Evolutionary conservation across 768 basidiomycete genomes (phyloP).

Genomic region (Mycena venus): DNA sequence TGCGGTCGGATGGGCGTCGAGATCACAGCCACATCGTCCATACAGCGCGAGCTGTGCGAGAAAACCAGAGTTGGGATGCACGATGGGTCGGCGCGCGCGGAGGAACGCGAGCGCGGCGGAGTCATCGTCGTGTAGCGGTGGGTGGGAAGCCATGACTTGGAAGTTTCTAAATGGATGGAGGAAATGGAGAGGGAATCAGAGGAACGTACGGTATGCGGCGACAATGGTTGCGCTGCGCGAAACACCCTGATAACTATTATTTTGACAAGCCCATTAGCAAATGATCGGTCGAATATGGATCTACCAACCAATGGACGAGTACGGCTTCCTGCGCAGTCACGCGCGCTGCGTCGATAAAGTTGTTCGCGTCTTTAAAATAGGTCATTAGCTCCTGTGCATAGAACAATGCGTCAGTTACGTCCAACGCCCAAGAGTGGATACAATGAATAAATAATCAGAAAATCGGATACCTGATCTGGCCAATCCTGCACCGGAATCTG

Average conservation of each 20-base stretch:
- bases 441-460: neutral
- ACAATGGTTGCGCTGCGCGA: constrained; percentile 19
- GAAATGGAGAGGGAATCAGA: neutral
- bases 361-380: neutral
- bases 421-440: too few relatives aligned
- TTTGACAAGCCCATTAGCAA: neutral
- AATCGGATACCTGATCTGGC: neutral
- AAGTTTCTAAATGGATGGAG: neutral
- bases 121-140: neutral
- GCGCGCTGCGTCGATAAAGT: constrained; percentile 18
- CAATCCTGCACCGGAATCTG: neutral
- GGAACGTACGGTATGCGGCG: constrained; percentile 17
- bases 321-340: neutral
- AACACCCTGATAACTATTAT: neutral
- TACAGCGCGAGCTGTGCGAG: constrained; percentile 16
- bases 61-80: constrained; percentile 18
- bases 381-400: constrained; percentile 12
- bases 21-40: constrained; percentile 3
- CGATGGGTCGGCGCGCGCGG: neutral
- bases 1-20: neutral
- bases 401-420: too few relatives aligned
- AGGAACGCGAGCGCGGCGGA: constrained; percentile 12
- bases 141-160: neutral
- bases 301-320: constrained; percentile 19
- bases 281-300: neutral